Conservation (phyloP, 805 yeast genomes). For the Komagataella kurtzmanii region DNA sequence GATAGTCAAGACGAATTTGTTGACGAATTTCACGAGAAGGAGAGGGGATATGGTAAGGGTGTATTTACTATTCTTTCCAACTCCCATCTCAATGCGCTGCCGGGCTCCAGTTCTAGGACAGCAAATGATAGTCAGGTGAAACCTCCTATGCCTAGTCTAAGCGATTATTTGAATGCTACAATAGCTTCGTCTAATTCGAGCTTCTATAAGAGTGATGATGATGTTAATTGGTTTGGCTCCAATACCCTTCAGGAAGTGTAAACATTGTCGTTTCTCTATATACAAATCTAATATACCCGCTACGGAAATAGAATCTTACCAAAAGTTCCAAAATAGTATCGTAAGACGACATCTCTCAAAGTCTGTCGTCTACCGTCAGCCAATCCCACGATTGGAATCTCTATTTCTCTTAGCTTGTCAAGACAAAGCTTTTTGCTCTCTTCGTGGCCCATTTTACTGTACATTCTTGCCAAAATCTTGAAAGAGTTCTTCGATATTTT, state of each 20-base stretch:
- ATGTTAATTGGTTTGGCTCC: slow-evolving; percentile 12
- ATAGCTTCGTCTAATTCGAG: slow-evolving; percentile 2
- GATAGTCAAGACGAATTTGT: not conserved
- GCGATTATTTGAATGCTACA: not conserved
- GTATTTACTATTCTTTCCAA: not conserved
- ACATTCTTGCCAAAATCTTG: slow-evolving; percentile 21
- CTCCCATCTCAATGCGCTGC: not conserved
- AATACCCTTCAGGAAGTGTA: slow-evolving; percentile 4
- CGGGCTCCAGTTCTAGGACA: not conserved
- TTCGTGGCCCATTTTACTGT: slow-evolving; percentile 13
- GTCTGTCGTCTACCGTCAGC: slow-evolving; percentile 2
- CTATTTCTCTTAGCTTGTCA: slow-evolving; percentile 12
- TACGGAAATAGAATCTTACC: slow-evolving; percentile 20
- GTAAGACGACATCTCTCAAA: slow-evolving; percentile 18
- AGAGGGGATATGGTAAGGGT: not conserved
- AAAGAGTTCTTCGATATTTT: slow-evolving; percentile 23
- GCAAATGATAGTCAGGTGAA: not conserved
- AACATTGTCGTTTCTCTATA: not conserved
- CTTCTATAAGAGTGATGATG: slow-evolving; percentile 9
- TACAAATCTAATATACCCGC: slow-evolving; percentile 6
- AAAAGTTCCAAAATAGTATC: slow-evolving; percentile 20
- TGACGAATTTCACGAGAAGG: not conserved
- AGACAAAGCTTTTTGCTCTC: slow-evolving; percentile 14
- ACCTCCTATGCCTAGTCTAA: not conserved
- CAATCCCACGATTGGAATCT: slow-evolving; percentile 15